phyloP scores from a whole-genome alignment of 2,329 filamentous ascomycete species.

The Aureobasidium pullulans region DNA sequence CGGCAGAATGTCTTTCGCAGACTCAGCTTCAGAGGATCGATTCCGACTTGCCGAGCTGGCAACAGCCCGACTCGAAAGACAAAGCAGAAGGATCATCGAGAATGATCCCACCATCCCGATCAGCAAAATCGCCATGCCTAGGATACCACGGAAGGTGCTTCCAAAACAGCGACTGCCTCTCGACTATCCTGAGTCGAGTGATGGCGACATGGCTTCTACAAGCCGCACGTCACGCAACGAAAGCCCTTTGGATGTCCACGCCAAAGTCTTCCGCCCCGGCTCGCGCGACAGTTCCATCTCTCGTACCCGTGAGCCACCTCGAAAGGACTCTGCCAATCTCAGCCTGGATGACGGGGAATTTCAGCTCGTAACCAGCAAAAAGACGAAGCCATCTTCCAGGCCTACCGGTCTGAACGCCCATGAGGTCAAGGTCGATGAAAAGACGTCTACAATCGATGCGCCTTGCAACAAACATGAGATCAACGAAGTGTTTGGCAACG shows the following conservation, averaged over 20 bases:
- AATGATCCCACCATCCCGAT: constrained; percentile 23
- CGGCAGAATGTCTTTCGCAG: background rate
- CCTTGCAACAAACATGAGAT: constrained; percentile 26
- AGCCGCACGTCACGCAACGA: constrained; percentile 2
- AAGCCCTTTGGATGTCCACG: constrained; percentile 20
- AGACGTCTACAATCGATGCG: constrained; percentile 25
- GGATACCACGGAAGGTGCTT: constrained; percentile 17
- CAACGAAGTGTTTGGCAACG: constrained; percentile 33
- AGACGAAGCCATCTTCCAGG: constrained; percentile 14
- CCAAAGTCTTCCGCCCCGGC: constrained; percentile 25
- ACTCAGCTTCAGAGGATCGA: constrained; percentile 12
- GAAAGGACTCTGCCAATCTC: background rate
- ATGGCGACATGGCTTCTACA: constrained; percentile 16
- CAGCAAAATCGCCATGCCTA: background rate
- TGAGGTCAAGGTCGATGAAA: constrained; percentile 23
- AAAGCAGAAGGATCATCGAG: constrained; percentile 25
- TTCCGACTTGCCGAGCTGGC: constrained; percentile 17
- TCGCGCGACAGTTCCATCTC: constrained; percentile 17
- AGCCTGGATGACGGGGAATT: constrained; percentile 19
- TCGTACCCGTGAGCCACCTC: background rate
- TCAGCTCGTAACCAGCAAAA: constrained; percentile 25
- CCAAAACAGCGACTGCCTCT: constrained; percentile 24
- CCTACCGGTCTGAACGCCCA: constrained; percentile 18
- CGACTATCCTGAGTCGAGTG: constrained; percentile 19
- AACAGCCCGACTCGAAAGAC: constrained; percentile 26